Conservation (phyloP, 805 yeast genomes). For the Lipomyces kockii region DNA sequence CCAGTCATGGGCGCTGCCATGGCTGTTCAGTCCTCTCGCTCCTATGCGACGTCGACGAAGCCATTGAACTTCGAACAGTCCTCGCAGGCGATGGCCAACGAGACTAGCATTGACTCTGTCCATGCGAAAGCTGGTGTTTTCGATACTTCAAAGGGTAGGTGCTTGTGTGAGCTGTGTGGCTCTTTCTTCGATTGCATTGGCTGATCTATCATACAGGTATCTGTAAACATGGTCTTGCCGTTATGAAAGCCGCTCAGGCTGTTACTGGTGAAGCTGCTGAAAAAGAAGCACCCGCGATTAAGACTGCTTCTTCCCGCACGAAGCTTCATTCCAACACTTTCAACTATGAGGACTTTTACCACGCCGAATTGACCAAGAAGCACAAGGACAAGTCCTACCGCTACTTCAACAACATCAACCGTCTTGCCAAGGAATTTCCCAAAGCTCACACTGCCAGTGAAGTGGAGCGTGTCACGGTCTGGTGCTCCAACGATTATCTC, state of each 20-base stretch:
- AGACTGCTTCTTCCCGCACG: constrained; percentile 5
- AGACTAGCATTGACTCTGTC: constrained; percentile 37
- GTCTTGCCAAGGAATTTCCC: constrained; percentile 93
- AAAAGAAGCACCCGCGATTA: constrained; percentile 8
- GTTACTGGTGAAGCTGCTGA: constrained; percentile 23
- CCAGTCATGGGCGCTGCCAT: constrained; percentile 92
- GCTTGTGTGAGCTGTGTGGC: background rate
- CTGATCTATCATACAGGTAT: constrained; percentile 23
- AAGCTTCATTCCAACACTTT: constrained; percentile 48
- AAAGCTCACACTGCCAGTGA: constrained; percentile 74
- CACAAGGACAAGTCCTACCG: constrained; percentile 91
- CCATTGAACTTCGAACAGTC: constrained; percentile 35
- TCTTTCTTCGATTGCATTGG: background rate
- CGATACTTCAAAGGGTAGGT: constrained; percentile 40
- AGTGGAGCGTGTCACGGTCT: constrained; percentile 88
- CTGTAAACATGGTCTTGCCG: constrained; percentile 37
- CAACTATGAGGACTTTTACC: constrained; percentile 74
- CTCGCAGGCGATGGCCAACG: constrained; percentile 31
- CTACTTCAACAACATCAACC: constrained; percentile 94
- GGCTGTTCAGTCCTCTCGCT: constrained; percentile 38
- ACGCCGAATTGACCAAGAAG: constrained; percentile 69
- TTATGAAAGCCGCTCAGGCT: constrained; percentile 36
- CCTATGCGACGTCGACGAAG: constrained; percentile 31
- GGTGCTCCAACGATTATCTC: constrained; percentile 98
- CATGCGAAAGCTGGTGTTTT: constrained; percentile 40